These are phyloP conservation scores for Prillingera fragicola DNA, from an alignment of 1,284 basidiomycete genomes.

Conservation along the genomic window DNA sequence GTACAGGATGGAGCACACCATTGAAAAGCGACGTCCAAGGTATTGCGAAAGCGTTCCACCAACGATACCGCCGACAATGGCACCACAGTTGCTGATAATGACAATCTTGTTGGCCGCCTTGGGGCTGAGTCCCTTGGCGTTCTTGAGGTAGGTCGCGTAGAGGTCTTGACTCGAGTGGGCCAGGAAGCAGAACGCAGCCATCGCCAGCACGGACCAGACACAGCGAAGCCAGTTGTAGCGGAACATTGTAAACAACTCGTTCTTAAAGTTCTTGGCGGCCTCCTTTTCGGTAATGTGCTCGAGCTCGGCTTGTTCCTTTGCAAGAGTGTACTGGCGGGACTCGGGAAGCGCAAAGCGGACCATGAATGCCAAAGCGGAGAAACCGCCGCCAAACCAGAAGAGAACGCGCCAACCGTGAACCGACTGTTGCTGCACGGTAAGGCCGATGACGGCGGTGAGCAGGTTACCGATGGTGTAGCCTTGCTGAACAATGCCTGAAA, in stretches of 20 bases:
- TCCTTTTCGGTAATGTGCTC: constrained; percentile 34
- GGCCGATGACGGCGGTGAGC: constrained; percentile 61
- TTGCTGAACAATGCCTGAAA: constrained; percentile 75
- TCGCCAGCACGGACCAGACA: constrained; percentile 61
- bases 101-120: constrained; percentile 70
- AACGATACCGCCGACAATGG: constrained; percentile 68
- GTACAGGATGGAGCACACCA: constrained; percentile 55
- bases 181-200: constrained; percentile 81
- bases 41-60: constrained; percentile 77
- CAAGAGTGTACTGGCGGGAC: constrained; percentile 60
- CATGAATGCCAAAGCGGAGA: constrained; percentile 65
- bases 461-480: constrained; percentile 60
- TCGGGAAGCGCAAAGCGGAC: constrained; percentile 71
- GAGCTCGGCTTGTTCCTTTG: constrained; percentile 33
- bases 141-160: constrained; percentile 24
- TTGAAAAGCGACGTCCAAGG: constrained; percentile 69
- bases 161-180: constrained; percentile 57
- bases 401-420: constrained; percentile 47
- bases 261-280: constrained; percentile 66
- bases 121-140: constrained; percentile 16
- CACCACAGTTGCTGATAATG: constrained; percentile 69
- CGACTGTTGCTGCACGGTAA: constrained; percentile 47
- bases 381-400: constrained; percentile 55
- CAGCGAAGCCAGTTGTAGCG: constrained; percentile 70
- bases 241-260: constrained; percentile 65